phyloP scores from a whole-genome alignment of 108 stramenopile species.

The Tribonema minus region DNA sequence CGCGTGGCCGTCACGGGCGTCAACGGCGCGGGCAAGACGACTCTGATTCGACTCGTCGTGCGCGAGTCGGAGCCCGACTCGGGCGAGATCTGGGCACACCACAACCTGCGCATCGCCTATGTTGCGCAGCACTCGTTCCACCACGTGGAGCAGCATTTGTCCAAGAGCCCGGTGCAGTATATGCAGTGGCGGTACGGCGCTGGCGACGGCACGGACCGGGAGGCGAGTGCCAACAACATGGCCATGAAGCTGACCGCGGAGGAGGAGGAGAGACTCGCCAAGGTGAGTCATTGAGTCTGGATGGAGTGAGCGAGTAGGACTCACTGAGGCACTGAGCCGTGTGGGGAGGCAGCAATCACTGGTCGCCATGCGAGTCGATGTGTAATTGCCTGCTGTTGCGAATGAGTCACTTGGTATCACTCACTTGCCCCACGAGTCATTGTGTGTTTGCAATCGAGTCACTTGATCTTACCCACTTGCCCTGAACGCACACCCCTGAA shows the following conservation, averaged over 20 bases:
- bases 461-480: too few species aligned
- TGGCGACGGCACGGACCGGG: slow-evolving; percentile 10
- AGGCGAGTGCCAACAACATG: slow-evolving; percentile 77
- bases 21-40: slow-evolving; percentile 88
- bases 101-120: slow-evolving; percentile 86
- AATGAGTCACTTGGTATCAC: too few species aligned
- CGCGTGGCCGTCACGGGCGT: slow-evolving; percentile 78
- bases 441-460: too few species aligned
- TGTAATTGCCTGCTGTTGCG: slow-evolving; percentile 87
- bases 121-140: slow-evolving; percentile 92
- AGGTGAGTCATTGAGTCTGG: too few species aligned
- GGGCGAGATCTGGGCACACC: slow-evolving; percentile 75
- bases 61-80: slow-evolving; percentile 76
- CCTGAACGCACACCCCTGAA: too few species aligned
- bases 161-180: slow-evolving; percentile 81
- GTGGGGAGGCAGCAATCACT: too few species aligned
- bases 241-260: slow-evolving; percentile 86
- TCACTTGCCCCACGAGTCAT: too few species aligned
- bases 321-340: too few species aligned
- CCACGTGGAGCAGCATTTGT: slow-evolving; percentile 90
- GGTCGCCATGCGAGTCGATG: too few species aligned
- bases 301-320: too few species aligned
- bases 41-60: slow-evolving; percentile 84
- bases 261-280: slow-evolving; percentile 81
- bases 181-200: slow-evolving; percentile 89